These are phyloP conservation scores for Alloteropsis semialata DNA, from an alignment of 176 grass and related monocot species.

Conservation along the genomic window DNA sequence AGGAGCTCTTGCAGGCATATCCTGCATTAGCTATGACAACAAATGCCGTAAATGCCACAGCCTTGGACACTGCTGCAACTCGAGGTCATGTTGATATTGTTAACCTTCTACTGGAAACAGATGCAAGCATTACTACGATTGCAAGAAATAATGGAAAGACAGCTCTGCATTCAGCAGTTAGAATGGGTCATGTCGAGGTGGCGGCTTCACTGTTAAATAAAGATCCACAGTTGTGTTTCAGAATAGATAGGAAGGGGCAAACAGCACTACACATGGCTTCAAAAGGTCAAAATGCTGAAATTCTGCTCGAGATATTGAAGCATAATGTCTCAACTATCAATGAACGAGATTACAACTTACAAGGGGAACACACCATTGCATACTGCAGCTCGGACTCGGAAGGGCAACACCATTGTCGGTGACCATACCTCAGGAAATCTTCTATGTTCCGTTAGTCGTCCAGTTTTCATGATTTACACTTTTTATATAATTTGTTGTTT, in stretches of 20 bases:
- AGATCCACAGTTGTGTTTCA: slow-evolving; percentile 74
- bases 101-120: slow-evolving; percentile 85
- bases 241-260: slow-evolving; percentile 92
- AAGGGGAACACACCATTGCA: slow-evolving; percentile 90
- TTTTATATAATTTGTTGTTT: slow-evolving; percentile 10
- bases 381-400: slow-evolving; percentile 79
- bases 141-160: slow-evolving; percentile 91
- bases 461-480: no score
- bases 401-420: slow-evolving; percentile 73
- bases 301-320: slow-evolving; percentile 65
- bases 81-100: slow-evolving; percentile 74
- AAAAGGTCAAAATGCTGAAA: slow-evolving; percentile 76
- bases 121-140: slow-evolving; percentile 76
- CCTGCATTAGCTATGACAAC: slow-evolving; percentile 87
- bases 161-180: slow-evolving; percentile 81
- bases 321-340: slow-evolving; percentile 59
- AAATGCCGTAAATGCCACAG: slow-evolving; percentile 82
- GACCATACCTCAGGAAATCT: neutral
- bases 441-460: no score
- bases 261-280: slow-evolving; percentile 90
- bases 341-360: slow-evolving; percentile 78
- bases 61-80: slow-evolving; percentile 79
- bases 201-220: slow-evolving; percentile 71
- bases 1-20: slow-evolving; percentile 68
- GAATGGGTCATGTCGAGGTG: slow-evolving; percentile 80